phyloP scores from a whole-genome alignment of 2,329 filamentous ascomycete species.

The Sporothrix mexicana region DNA sequence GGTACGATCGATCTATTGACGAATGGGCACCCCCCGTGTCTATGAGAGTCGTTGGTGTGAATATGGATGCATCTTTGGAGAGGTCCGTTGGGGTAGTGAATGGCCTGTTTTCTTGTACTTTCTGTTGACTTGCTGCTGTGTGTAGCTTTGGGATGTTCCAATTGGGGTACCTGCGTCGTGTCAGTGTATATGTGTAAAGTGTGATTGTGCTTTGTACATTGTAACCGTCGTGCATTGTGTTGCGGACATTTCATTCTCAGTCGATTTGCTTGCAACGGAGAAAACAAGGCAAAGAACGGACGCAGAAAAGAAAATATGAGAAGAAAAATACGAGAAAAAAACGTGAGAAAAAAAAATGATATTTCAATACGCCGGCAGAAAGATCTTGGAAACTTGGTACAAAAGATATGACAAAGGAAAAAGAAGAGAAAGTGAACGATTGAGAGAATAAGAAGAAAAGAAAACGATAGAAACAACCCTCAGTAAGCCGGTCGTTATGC shows the following conservation, averaged over 20 bases:
- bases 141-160: too few species aligned
- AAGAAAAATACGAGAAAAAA: too few species aligned
- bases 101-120: not conserved
- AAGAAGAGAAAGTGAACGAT: slow-evolving; percentile 5
- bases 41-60: too few species aligned
- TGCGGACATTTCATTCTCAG: slow-evolving; percentile 2
- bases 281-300: too few species aligned
- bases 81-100: not conserved
- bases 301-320: too few species aligned
- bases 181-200: not conserved
- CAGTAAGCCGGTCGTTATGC: slow-evolving; percentile 2
- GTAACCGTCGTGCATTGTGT: not conserved
- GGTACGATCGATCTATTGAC: not conserved
- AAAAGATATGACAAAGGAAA: not conserved
- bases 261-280: not conserved
- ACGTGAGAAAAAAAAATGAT: too few species aligned
- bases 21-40: too few species aligned
- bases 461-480: not conserved
- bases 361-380: not conserved
- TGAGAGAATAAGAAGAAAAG: not conserved
- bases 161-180: not conserved
- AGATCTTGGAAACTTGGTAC: not conserved
- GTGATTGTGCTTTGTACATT: not conserved
- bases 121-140: too few species aligned
- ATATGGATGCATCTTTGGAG: too few species aligned